Conservation (phyloP, 208 protist species). For the Porcisia hertigi region DNA sequence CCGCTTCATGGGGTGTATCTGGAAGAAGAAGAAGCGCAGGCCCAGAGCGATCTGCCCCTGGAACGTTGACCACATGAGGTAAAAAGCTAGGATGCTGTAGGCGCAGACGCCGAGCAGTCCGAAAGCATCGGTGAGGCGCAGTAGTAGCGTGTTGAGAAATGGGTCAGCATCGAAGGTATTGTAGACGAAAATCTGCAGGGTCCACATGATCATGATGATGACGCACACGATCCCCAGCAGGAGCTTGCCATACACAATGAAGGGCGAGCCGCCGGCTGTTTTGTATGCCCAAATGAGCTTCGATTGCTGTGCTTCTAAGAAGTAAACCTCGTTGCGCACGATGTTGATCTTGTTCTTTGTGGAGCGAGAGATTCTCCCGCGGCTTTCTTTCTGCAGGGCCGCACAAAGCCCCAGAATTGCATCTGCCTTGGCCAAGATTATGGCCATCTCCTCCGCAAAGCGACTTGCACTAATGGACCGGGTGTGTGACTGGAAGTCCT, state of each 20-base stretch:
- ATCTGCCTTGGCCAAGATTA: conserved; percentile 83
- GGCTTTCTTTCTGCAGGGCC: conserved; percentile 44
- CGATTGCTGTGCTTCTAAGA: conserved; percentile 84
- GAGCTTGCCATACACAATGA: conserved; percentile 60
- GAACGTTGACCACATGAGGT: conserved; percentile 89
- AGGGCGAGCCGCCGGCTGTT: conserved; percentile 72
- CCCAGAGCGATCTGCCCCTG: conserved; percentile 93
- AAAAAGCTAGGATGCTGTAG: conserved; percentile 93
- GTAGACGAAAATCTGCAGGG: conserved; percentile 89
- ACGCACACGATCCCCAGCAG: conserved; percentile 60
- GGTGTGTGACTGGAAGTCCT: conserved; percentile 49
- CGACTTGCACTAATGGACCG: conserved; percentile 51
- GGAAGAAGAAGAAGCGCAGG: conserved; percentile 79
- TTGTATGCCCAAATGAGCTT: conserved; percentile 77
- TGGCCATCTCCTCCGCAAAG: conserved; percentile 74
- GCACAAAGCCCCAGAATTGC: conserved; percentile 68
- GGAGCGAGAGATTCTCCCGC: conserved; percentile 32
- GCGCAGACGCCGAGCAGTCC: conserved; percentile 88
- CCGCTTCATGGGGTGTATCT: conserved; percentile 89
- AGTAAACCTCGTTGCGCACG: conserved; percentile 83
- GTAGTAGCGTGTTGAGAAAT: conserved; percentile 69
- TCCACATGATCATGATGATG: conserved; percentile 77
- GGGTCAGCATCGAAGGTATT: conserved; percentile 78
- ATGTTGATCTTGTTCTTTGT: conserved; percentile 72
- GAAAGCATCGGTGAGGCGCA: conserved; percentile 81